Evolutionary conservation across 2,329 filamentous ascomycete genomes (phyloP), one percentile per base, ranked within the genome.

Genomic region (Ophiocordyceps camponoti-leonardi): DNA sequence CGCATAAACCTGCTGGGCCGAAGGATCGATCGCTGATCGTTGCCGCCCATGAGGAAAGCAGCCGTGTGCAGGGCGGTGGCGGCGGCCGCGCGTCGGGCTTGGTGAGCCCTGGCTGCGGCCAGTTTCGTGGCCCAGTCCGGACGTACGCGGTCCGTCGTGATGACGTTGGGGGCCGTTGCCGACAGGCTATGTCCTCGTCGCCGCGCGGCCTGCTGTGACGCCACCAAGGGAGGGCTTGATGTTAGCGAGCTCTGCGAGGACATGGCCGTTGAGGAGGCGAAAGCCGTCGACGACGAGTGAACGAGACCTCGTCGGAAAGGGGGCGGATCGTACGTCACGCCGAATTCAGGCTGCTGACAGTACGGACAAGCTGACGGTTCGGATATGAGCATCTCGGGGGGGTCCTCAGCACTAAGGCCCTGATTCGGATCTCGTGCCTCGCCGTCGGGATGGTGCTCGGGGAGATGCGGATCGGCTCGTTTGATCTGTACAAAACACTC

Each of bases 401-500:
- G 61, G 47, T 75, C 71, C 18, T 76, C 72, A 0, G 71, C 63
- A 14, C 61, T 64, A 3, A 62, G 54, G 2, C 55, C 59, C 40
- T 62, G 52, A 28, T 57, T 62, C 1, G 63, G 60, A 39, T 64
- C 56, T 44, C 61, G 56, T 11, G 59, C 54, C 45, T 62, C 54
- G 18, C 61, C 62, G 43, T 74, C 67, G n/a, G 69, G 72, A 48
- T 73, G 68, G 56, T 92, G 85, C 59, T 94, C 86, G 1, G 86
- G 86, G 37, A 87, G 78, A 60, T 95, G 86, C 11, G 87, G 88
- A 51, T 98, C 90, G 4, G 87, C 81, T 40, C 92, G 78, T 61
- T 95, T 96, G 60, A 98, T 98, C 61, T 98, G 92, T 4, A 98
- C 92, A 56, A 98, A 98, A 61, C 92, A 98, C 65, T 98, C 92